Evolutionary conservation across 805 yeast species (phyloP).

Genomic region (Monosporozyma siamensis): DNA sequence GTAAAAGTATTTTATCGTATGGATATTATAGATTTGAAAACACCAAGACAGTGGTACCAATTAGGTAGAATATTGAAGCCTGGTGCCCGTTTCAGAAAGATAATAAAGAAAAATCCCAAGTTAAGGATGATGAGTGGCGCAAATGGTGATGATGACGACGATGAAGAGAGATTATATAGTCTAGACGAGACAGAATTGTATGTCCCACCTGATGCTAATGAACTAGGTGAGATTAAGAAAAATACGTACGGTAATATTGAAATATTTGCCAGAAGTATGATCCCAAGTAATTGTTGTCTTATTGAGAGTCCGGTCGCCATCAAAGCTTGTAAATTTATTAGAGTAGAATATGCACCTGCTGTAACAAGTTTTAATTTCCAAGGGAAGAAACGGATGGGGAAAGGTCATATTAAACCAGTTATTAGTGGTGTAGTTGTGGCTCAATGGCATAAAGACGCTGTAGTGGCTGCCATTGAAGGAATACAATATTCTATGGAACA

Average conservation of each 20-base stretch:
- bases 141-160: conserved; percentile 41
- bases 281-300: conserved; percentile 70
- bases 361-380: conserved; percentile 79
- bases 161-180: conserved; percentile 64
- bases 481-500: conserved; percentile 25
- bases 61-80: conserved; percentile 64
- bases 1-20: conserved; percentile 60
- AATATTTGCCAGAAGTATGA: conserved; percentile 65
- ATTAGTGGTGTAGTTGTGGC: conserved; percentile 74
- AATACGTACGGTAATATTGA: conserved; percentile 82
- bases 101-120: conserved; percentile 27
- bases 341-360: conserved; percentile 77
- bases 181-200: conserved; percentile 68
- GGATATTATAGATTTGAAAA: conserved; percentile 52
- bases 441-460: conserved; percentile 35
- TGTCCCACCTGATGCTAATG: conserved; percentile 52
- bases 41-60: conserved; percentile 82
- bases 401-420: conserved; percentile 43
- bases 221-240: conserved; percentile 54
- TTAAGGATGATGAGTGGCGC: conserved; percentile 15
- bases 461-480: conserved; percentile 24
- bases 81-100: conserved; percentile 59
- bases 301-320: conserved; percentile 46
- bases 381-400: conserved; percentile 17
- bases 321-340: conserved; percentile 61